Conservation (phyloP, 1,284 basidiomycete species). For the Heterobasidion irregulare region DNA sequence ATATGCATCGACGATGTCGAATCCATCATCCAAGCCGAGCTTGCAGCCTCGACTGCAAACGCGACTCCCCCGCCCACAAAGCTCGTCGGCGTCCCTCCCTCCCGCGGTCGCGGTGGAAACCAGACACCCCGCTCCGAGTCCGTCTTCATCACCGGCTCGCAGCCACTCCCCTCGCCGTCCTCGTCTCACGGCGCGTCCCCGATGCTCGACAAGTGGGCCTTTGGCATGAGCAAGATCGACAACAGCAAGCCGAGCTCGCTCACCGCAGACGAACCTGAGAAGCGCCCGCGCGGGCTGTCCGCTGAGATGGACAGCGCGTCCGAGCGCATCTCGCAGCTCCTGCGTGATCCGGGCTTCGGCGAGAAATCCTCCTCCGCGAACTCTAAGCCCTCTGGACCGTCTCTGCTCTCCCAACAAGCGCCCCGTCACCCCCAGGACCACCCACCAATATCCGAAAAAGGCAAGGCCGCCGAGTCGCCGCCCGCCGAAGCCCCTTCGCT, state of each 20-base stretch:
- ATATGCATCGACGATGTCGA: constrained; percentile 98
- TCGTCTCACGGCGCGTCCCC: constrained; percentile 59
- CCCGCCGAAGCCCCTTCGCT: constrained; percentile 3
- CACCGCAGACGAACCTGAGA: constrained; percentile 10
- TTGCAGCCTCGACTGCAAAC: constrained; percentile 46
- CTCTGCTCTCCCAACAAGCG: constrained; percentile 76
- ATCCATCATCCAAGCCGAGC: constrained; percentile 83
- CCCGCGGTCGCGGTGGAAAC: constrained; percentile 92
- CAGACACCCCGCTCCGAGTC: constrained; percentile 91
- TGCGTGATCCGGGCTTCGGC: constrained; percentile 44
- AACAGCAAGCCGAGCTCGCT: constrained; percentile 13
- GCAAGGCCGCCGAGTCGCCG: constrained; percentile 8
- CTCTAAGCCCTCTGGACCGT: constrained; percentile 51
- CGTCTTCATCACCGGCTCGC: constrained; percentile 89
- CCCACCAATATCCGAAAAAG: constrained; percentile 15
- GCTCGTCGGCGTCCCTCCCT: constrained; percentile 92
- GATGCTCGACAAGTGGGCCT: constrained; percentile 87
- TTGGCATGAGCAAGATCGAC: constrained; percentile 85
- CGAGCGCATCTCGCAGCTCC: constrained; percentile 61
- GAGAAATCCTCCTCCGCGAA: constrained; percentile 39
- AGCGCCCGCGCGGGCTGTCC: constrained; percentile 12
- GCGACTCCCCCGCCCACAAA: constrained; percentile 55
- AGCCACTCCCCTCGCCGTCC: constrained; percentile 81
- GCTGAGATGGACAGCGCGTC: constrained; percentile 35
- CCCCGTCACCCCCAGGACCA: constrained; percentile 23